Base-by-base conservation (phyloP, 768 basidiomycete genomes). In the Saitozyma podzolica region DNA sequence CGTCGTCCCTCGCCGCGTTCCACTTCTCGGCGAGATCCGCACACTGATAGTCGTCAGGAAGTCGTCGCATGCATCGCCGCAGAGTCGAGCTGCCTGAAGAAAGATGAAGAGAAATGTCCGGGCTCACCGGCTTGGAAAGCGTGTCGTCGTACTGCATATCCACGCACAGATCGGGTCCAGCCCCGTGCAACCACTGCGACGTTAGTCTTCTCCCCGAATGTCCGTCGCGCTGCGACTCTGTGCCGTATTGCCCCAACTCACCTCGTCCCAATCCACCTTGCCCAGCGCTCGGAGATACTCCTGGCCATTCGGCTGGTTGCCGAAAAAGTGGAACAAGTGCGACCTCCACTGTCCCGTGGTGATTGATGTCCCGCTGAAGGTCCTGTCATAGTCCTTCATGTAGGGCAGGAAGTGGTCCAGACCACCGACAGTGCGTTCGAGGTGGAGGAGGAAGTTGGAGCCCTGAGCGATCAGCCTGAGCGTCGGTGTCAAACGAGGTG, bases 361-460 rank as follows among this genome's bases (percentile, higher is more conserved):
- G 75, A 93, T 91, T 65, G 89, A 90, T 78, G 87, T 85, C 8
- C 91, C 79, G 70, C 86, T 87, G 80, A 88, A 95, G 0, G 88
- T 90, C 56, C 83, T 82, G 50, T 90, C 89, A 73, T 95, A 95
- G 74, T 91, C 86, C 66, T 84, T 85, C 56, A 90, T 85, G 72
- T 94, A 94, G 0, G 91, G 91, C 17, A 92, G 80, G 82, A 95
- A 92, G 14, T 86, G 84, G 51, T 93, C 86, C 58, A 91, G 81
- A 3, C 91, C 91, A n/a, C 91, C 91, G 0, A 93, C 81, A 7
- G 83, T 86, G 41, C 84, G 82, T 77, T 92, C 93, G 19, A 97
- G 83, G 75, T 90, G 84, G 16, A 94, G 84, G 14, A 98, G 81
- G 69, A 98, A 86, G 76, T 92, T 95, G 8, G 90, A 84, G 29